phyloP scores from a whole-genome alignment of 306 rosid species.

The Dryas alaskensis region DNA sequence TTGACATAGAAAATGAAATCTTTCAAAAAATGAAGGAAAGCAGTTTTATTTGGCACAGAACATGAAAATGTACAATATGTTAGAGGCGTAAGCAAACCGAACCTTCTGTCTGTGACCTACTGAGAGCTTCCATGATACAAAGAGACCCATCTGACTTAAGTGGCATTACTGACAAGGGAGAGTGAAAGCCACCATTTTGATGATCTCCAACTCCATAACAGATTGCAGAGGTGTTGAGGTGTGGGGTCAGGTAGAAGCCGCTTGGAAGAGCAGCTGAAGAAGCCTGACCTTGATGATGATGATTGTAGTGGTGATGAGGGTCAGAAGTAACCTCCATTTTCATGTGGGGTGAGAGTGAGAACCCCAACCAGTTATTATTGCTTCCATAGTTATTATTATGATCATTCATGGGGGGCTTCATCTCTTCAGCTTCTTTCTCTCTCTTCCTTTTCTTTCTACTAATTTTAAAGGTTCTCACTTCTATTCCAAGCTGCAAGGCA shows the following conservation, averaged over 20 bases:
- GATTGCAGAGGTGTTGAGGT: conserved; percentile 38
- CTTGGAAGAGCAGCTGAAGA: conserved; percentile 42
- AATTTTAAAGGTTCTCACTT: not conserved
- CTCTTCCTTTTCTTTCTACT: conserved; percentile 14
- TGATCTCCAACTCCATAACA: conserved; percentile 49
- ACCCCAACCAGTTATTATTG: conserved; percentile 76
- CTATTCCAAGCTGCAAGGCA: conserved; percentile 26
- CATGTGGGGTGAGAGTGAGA: conserved; percentile 92
- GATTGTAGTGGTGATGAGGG: conserved; percentile 31
- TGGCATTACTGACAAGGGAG: conserved; percentile 82
- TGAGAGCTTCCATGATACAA: conserved; percentile 80
- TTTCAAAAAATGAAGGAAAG: not conserved
- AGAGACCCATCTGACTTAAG: conserved; percentile 93
- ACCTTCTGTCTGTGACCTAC: conserved; percentile 75
- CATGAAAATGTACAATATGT: not conserved
- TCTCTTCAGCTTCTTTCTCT: conserved; percentile 24
- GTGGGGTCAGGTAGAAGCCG: conserved; percentile 41
- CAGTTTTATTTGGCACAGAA: not conserved
- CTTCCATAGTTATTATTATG: conserved; percentile 28
- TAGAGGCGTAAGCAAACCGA: not conserved
- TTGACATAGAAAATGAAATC: not conserved
- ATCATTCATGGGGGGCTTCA: conserved; percentile 68
- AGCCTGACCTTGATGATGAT: conserved; percentile 37
- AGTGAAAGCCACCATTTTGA: conserved; percentile 39
- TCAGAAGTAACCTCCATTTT: conserved; percentile 65